A percentile compares a stretch with the other conserved stretches of the same genome.
Evolutionary conservation across 371 early-diverging fungal species (phyloP).

Genomic region (Lichtheimia ornata): DNA sequence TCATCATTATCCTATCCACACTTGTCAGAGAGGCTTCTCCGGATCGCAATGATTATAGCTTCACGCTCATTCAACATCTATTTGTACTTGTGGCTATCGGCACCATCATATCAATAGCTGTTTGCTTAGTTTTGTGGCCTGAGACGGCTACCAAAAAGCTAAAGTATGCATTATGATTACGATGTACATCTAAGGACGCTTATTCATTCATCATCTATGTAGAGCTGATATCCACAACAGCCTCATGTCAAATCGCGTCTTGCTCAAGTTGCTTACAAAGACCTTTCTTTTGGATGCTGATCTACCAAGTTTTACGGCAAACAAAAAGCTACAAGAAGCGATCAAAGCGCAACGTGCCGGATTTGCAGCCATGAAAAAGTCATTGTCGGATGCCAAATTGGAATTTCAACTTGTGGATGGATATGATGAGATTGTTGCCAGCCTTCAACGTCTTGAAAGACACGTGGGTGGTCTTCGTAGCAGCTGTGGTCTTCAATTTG

Average conservation of each 20-base stretch:
- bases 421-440: constrained; percentile 43
- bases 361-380: constrained; percentile 58
- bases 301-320: constrained; percentile 53
- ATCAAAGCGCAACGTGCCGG: constrained; percentile 62
- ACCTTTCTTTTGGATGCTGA: constrained; percentile 65
- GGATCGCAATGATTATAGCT: constrained; percentile 39
- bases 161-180: constrained; percentile 28
- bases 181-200: neutral
- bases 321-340: constrained; percentile 47
- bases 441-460: constrained; percentile 63
- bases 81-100: constrained; percentile 51
- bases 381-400: constrained; percentile 58
- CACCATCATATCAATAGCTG: constrained; percentile 46
- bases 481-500: constrained; percentile 66
- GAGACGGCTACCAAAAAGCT: constrained; percentile 59
- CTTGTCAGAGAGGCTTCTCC: constrained; percentile 47
- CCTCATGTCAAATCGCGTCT: constrained; percentile 47
- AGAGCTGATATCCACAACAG: constrained; percentile 57
- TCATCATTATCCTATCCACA: constrained; percentile 57
- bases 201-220: neutral
- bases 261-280: constrained; percentile 63
- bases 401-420: constrained; percentile 57
- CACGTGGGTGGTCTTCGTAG: constrained; percentile 67
- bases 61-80: constrained; percentile 48
- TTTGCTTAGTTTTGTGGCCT: constrained; percentile 62